phyloP scores from a whole-genome alignment of 768 basidiomycete species.

The Cyclocybe cylindracea region DNA sequence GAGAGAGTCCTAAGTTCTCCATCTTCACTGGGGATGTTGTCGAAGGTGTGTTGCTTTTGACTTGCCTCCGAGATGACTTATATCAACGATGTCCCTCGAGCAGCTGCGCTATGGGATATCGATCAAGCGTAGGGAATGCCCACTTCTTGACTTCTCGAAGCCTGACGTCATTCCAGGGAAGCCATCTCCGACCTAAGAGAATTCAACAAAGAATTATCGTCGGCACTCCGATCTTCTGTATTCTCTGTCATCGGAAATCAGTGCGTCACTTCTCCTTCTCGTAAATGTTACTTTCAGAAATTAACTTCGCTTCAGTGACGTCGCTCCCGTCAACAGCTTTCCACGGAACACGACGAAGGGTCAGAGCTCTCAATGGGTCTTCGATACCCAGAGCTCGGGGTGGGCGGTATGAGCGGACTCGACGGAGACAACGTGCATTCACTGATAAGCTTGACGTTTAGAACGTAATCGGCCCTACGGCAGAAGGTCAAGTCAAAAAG shows the following conservation, averaged over 20 bases:
- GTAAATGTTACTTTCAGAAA: neutral
- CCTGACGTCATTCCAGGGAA: slow-evolving; percentile 28
- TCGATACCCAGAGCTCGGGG: slow-evolving; percentile 48
- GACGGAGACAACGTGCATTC: neutral
- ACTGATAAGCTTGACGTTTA: slow-evolving; percentile 14
- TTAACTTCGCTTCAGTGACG: slow-evolving; percentile 40
- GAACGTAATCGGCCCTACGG: slow-evolving; percentile 48
- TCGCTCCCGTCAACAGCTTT: slow-evolving; percentile 59
- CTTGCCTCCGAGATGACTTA: neutral
- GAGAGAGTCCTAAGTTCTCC: slow-evolving; percentile 41
- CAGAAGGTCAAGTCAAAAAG: slow-evolving; percentile 44
- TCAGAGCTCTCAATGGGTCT: slow-evolving; percentile 54
- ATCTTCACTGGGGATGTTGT: slow-evolving; percentile 70
- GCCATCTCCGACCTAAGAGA: slow-evolving; percentile 43
- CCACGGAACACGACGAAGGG: slow-evolving; percentile 43
- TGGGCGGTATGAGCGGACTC: slow-evolving; percentile 41
- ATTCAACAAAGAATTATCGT: slow-evolving; percentile 48
- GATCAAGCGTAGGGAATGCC: slow-evolving; percentile 35
- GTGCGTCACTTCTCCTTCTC: slow-evolving; percentile 8
- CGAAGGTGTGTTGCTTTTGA: slow-evolving; percentile 41
- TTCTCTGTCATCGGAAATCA: slow-evolving; percentile 50
- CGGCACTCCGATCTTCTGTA: slow-evolving; percentile 39
- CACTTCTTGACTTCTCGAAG: neutral
- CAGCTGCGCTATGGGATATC: slow-evolving; percentile 54
- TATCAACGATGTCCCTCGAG: neutral